A percentile compares a stretch with the other conserved stretches of the same genome.
phyloP scores from a whole-genome alignment of 176 grass and related monocot genomes.

The Dactylis glomerata region DNA sequence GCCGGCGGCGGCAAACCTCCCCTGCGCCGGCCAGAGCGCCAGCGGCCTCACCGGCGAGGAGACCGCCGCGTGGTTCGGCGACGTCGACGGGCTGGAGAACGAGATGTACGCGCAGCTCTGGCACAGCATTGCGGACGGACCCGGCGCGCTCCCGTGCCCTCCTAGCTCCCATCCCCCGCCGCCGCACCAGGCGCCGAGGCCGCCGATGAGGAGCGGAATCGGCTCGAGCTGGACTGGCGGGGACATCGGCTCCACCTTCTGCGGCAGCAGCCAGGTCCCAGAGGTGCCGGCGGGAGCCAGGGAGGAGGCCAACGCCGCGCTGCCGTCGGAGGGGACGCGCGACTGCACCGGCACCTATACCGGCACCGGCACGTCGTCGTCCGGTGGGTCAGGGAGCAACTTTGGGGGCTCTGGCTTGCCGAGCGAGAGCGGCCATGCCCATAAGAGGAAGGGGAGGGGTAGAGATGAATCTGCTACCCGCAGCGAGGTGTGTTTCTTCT shows the following conservation, averaged over 20 bases:
- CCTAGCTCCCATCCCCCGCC: neutral
- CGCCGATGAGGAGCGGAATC: constrained; percentile 35
- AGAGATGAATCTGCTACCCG: constrained; percentile 46
- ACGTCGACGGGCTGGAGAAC: constrained; percentile 66
- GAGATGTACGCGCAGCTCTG: constrained; percentile 87
- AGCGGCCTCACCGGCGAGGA: constrained; percentile 58
- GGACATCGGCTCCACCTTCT: constrained; percentile 58
- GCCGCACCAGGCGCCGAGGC: neutral
- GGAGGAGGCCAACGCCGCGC: constrained; percentile 34
- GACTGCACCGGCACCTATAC: neutral
- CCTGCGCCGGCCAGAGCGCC: constrained; percentile 24
- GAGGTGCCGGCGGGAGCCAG: neutral
- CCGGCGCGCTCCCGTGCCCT: constrained; percentile 1
- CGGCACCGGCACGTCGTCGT: constrained; percentile 60
- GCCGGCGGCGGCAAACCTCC: neutral
- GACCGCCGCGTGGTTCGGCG: constrained; percentile 72
- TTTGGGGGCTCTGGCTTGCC: constrained; percentile 32
- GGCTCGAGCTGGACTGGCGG: constrained; percentile 33
- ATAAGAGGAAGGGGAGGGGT: constrained; percentile 53
- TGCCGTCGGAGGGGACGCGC: constrained; percentile 32
- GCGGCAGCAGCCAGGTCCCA: constrained; percentile 57
- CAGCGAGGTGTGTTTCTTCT: constrained; percentile 55
- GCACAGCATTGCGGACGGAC: constrained; percentile 39
- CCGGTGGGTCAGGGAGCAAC: constrained; percentile 76
- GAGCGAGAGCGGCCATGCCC: constrained; percentile 19